A percentile compares a stretch with the other conserved stretches of the same genome.
phyloP scores from a whole-genome alignment of 805 yeast species.

The Myxozyma mucilagina region DNA sequence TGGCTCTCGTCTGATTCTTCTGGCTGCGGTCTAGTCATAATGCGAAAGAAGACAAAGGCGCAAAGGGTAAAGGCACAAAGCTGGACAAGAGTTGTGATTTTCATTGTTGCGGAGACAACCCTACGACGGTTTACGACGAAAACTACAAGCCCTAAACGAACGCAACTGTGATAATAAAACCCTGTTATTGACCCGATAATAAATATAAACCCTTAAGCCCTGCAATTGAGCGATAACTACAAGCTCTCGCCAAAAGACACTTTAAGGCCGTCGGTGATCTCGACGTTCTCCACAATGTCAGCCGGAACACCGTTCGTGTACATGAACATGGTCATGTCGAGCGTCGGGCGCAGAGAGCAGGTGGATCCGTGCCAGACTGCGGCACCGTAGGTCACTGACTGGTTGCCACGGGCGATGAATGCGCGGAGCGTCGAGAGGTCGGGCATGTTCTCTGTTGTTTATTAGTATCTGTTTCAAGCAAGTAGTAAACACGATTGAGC shows the following conservation, averaged over 20 bases:
- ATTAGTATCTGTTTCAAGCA: conserved; percentile 38
- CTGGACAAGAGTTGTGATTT: too few relatives aligned
- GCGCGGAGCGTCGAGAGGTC: conserved; percentile 61
- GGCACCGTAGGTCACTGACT: conserved; percentile 64
- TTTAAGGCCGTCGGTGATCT: conserved; percentile 5
- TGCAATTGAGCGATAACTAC: neutral
- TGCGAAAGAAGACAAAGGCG: too few relatives aligned
- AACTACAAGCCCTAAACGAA: too few relatives aligned
- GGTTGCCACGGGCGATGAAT: conserved; percentile 75
- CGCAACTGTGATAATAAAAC: too few relatives aligned
- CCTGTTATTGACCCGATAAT: too few relatives aligned
- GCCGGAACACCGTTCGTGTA: conserved; percentile 20
- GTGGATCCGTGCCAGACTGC: conserved; percentile 28
- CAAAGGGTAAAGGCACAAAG: too few relatives aligned
- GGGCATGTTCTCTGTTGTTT: conserved; percentile 51
- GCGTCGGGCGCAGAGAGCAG: conserved; percentile 10
- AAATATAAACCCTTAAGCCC: too few relatives aligned
- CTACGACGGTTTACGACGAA: too few relatives aligned
- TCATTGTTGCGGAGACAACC: too few relatives aligned
- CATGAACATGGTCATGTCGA: conserved; percentile 27
- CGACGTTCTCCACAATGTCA: conserved; percentile 19
- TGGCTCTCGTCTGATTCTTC: too few relatives aligned
- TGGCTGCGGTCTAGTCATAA: too few relatives aligned
- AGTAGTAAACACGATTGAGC: neutral
- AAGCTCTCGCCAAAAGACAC: neutral